Conservation (phyloP, 257 asterid species). For the Gentiana straminea region DNA sequence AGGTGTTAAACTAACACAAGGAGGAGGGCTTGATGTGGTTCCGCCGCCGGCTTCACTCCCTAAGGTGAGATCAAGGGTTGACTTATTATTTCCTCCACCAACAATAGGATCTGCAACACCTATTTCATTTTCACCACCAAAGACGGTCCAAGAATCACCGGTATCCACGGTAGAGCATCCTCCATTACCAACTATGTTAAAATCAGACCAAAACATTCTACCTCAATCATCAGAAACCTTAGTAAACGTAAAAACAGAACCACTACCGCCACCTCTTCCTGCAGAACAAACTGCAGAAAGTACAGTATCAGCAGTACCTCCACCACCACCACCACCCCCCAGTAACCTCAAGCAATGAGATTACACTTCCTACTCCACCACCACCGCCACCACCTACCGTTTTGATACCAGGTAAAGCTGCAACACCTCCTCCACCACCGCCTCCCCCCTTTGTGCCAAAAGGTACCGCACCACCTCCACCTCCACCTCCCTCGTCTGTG, state of each 20-base stretch:
- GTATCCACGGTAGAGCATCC: slow-evolving; percentile 11
- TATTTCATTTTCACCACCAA: slow-evolving; percentile 2
- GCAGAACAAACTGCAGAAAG: no score
- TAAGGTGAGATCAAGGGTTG: slow-evolving; percentile 14
- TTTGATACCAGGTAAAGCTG: slow-evolving; percentile 3
- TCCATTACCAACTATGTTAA: not conserved
- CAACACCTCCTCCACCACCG: slow-evolving; percentile 10
- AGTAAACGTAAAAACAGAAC: slow-evolving; percentile 4
- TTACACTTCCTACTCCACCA: slow-evolving; percentile 21
- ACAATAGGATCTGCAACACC: not conserved
- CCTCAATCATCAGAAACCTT: slow-evolving; percentile 1
- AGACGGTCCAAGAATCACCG: slow-evolving; percentile 1
- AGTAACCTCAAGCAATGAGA: slow-evolving; percentile 1
- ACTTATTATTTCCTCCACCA: slow-evolving; percentile 7
- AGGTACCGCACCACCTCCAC: slow-evolving; percentile 13
- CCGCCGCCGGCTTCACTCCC: slow-evolving; percentile 21
- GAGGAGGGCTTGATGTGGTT: slow-evolving; percentile 15
- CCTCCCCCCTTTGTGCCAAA: slow-evolving; percentile 10
- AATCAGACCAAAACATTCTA: not conserved
- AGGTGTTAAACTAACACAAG: slow-evolving; percentile 8
- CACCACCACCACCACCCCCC: not conserved
- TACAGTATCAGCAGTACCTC: not conserved
- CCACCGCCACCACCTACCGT: slow-evolving; percentile 15
- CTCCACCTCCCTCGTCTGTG: slow-evolving; percentile 14
- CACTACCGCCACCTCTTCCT: slow-evolving; percentile 16